Conservation (phyloP, 441 rosid genomes). For the Capsella rubella region DNA sequence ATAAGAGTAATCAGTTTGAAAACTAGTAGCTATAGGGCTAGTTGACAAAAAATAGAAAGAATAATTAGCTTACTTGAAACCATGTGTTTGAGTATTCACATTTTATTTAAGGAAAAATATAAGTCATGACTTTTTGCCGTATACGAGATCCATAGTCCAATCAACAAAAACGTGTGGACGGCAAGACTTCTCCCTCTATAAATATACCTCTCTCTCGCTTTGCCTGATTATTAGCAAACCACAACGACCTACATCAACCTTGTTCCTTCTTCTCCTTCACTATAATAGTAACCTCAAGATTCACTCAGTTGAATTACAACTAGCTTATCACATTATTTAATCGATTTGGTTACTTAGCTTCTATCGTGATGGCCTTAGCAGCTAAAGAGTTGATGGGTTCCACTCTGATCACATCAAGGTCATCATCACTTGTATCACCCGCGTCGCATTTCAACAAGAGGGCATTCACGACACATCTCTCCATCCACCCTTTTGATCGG, state of each 20-base stretch:
- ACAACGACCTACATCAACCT: conserved; percentile 19
- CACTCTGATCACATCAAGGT: conserved; percentile 54
- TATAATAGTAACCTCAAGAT: neutral
- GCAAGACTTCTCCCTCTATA: conserved; percentile 18
- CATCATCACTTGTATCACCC: conserved; percentile 42
- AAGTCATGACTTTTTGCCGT: conserved; percentile 28
- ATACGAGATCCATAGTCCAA: conserved; percentile 13
- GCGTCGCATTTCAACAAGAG: conserved; percentile 39
- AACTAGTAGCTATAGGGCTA: neutral
- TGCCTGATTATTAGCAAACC: conserved; percentile 5
- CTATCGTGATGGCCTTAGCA: conserved; percentile 56
- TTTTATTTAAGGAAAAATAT: conserved; percentile 2
- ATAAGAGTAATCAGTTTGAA: conserved; percentile 30
- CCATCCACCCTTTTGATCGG: conserved; percentile 31
- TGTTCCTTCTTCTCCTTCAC: neutral
- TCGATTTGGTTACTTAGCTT: neutral
- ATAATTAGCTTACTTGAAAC: conserved; percentile 19
- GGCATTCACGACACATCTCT: conserved; percentile 4
- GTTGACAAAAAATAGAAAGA: neutral
- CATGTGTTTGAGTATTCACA: conserved; percentile 29
- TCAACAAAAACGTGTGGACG: conserved; percentile 81
- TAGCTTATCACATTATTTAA: too few species aligned
- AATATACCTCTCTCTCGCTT: neutral
- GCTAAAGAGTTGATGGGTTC: conserved; percentile 66
- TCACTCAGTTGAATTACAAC: too few species aligned